phyloP scores from a whole-genome alignment of 164 flowering plant species.

The Akebia trifoliata region DNA sequence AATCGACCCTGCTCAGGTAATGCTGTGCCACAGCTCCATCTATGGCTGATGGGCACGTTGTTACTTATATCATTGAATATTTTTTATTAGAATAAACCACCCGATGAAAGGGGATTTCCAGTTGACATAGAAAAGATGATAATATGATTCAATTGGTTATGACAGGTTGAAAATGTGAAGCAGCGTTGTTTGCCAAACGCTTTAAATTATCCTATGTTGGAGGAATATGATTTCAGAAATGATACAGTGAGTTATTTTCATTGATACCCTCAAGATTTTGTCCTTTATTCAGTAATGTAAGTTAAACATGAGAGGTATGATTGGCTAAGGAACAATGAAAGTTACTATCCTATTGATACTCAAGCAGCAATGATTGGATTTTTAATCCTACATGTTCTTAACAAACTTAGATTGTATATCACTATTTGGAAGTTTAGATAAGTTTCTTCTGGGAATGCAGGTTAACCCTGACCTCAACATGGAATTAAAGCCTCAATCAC shows the following conservation, averaged over 20 bases:
- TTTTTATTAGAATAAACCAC: not conserved
- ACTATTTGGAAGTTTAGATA: not conserved
- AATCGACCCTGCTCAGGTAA: constrained; percentile 85
- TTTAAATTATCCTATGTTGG: constrained; percentile 95
- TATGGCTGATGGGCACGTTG: not conserved
- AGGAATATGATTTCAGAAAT: constrained; percentile 98
- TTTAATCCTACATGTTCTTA: not conserved
- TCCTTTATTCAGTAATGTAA: not conserved
- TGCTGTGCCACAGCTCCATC: not conserved
- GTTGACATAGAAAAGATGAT: too few species aligned
- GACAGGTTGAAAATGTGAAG: constrained; percentile 94
- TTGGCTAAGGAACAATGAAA: not conserved
- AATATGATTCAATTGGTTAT: constrained; percentile 2
- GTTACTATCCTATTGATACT: not conserved
- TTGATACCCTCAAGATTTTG: too few species aligned
- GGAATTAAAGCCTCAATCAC: constrained; percentile 95
- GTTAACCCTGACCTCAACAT: constrained; percentile 92
- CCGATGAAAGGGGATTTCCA: too few species aligned
- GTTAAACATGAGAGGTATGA: not conserved
- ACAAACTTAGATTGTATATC: not conserved
- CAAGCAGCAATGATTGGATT: not conserved
- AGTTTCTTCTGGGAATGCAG: constrained; percentile 30
- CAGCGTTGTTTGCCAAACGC: constrained; percentile 95
- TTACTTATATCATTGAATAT: not conserved
- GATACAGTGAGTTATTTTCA: constrained; percentile 68